These are phyloP conservation scores for Neolentinus lepideus DNA, from an alignment of 1,284 basidiomycete genomes.

Conservation along the genomic window DNA sequence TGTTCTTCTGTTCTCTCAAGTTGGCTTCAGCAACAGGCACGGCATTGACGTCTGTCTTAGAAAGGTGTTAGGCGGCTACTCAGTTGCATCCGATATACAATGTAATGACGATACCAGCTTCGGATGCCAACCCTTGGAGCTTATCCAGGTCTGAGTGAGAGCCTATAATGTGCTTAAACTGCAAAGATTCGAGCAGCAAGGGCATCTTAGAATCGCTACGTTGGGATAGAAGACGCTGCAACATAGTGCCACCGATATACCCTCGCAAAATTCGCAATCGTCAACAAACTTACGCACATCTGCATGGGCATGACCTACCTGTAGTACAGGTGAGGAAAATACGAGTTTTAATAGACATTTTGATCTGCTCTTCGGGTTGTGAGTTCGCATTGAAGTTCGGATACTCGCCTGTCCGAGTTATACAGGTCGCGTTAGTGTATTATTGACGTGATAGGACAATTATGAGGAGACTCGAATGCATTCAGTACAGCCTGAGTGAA, in stretches of 20 bases:
- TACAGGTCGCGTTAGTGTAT: no score
- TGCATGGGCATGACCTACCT: slow-evolving; percentile 9
- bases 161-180: slow-evolving; percentile 19
- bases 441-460: no score
- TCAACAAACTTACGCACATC: not conserved
- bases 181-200: slow-evolving; percentile 15
- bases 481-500: no score
- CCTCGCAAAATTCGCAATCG: slow-evolving; percentile 8
- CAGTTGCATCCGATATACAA: no score
- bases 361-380: no score
- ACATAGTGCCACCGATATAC: slow-evolving; percentile 19
- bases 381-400: no score
- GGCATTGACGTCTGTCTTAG: slow-evolving; percentile 35
- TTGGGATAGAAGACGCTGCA: slow-evolving; percentile 16
- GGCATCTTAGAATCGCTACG: slow-evolving; percentile 17
- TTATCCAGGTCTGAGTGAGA: slow-evolving; percentile 14
- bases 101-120: slow-evolving; percentile 19
- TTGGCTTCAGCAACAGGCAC: slow-evolving; percentile 31
- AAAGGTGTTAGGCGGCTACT: not conserved
- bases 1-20: slow-evolving; percentile 35
- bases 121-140: slow-evolving; percentile 14
- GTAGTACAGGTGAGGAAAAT: slow-evolving; percentile 16
- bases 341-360: not conserved
- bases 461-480: no score
- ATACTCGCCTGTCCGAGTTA: no score